Base-by-base conservation (phyloP, 2,329 filamentous ascomycete genomes). In the Sclerotinia spermophila region DNA sequence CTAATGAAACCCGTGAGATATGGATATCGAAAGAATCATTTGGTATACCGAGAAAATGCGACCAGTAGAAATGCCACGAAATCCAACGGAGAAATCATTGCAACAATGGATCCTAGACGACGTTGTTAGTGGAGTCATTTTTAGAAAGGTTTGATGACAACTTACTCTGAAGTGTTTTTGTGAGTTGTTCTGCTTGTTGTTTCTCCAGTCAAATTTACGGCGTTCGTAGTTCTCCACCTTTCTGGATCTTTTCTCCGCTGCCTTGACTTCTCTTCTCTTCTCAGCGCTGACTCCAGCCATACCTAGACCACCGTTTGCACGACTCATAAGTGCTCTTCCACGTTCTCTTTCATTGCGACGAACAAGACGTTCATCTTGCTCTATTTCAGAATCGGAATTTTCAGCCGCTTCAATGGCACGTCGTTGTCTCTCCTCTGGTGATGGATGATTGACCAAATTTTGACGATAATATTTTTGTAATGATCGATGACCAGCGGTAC, bases 391-490 rank as follows among this genome's bases (percentile, higher is more conserved):
- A 66, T 85, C 84, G 56, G 84, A 82, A 33, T 83, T 83, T 69
- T 81, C 80, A 67, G 80, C 81, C 27, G 81, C 82, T 73, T 90
- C 86, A 71, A 92, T 86, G 7, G 88, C 86, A 71, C 90, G 84
- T 76, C 88, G 89, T 75, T 90, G 86, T 68, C 92, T 90, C 81
- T 97, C 94, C 71, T 92, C 91, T 0, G 89, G 83, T 3, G 92
- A 90, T 2, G 94, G 94, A 80, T 97, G 91, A 80, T 89, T 92
- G 81, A 91, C 89, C 58, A 99, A 85, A 81, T 98, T 98, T 83
- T 99, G 96, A 72, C 93, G 90, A 83, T 90, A 99, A 82, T 98
- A 98, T 75, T 87, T 90, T 78, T 92, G 91, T 68, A 97, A 82
- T 11, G 93, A 96, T 62, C 96, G 89, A 80, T 99, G 96, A 53